Conservation (phyloP, 2,329 filamentous ascomycete genomes). For the Penicillium olsonii region DNA sequence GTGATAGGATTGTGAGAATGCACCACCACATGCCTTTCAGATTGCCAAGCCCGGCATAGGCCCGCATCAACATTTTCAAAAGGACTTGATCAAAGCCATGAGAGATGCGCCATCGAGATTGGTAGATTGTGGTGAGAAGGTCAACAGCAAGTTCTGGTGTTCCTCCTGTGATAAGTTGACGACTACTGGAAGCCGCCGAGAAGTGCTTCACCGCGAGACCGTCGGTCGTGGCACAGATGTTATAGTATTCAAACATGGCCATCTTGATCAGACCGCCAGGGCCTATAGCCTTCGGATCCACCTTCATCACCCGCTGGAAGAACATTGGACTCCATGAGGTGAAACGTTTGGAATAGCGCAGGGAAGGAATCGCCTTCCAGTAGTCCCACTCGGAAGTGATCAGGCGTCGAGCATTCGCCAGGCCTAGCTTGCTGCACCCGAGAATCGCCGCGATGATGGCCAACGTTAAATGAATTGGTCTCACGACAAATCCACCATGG, state of each 20-base stretch:
- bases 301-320: slow-evolving; percentile 37
- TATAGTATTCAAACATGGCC: slow-evolving; percentile 43
- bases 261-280: slow-evolving; percentile 34
- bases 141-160: slow-evolving; percentile 33
- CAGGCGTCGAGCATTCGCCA: slow-evolving; percentile 32
- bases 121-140: slow-evolving; percentile 38
- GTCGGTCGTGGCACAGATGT: slow-evolving; percentile 36
- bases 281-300: slow-evolving; percentile 16
- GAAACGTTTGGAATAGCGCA: slow-evolving; percentile 22
- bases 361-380: slow-evolving; percentile 10
- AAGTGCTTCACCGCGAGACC: slow-evolving; percentile 39
- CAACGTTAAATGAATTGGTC: slow-evolving; percentile 38
- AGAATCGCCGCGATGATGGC: slow-evolving; percentile 40
- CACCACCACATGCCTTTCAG: slow-evolving; percentile 44
- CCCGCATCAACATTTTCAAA: slow-evolving; percentile 42
- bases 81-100: slow-evolving; percentile 38
- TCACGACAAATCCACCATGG: slow-evolving; percentile 31
- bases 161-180: slow-evolving; percentile 29
- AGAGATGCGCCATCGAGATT: slow-evolving; percentile 36
- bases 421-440: slow-evolving; percentile 24
- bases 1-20: slow-evolving; percentile 39
- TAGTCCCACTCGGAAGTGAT: slow-evolving; percentile 33
- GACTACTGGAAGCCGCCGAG: slow-evolving; percentile 30
- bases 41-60: slow-evolving; percentile 31
- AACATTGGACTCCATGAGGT: slow-evolving; percentile 34